Conservation (phyloP, 2,329 filamentous ascomycete species). For the Talaromyces sp. region DNA sequence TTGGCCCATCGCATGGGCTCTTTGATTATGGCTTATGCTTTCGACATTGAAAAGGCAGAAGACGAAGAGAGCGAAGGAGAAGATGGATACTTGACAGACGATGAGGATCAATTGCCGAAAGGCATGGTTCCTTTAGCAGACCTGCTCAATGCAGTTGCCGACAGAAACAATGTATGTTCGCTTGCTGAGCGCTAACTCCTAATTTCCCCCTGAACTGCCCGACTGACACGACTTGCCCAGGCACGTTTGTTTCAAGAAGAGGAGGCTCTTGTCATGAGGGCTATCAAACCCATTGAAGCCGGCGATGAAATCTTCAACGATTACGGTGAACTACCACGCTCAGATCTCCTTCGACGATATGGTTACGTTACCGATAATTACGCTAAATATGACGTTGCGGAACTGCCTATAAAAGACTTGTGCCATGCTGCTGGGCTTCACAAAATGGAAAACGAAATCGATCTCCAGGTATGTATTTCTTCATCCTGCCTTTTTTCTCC, state of each 20-base stretch:
- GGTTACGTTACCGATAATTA: slow-evolving; percentile 83
- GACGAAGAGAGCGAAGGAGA: slow-evolving; percentile 58
- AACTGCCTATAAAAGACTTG: slow-evolving; percentile 51
- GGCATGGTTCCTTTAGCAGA: slow-evolving; percentile 92
- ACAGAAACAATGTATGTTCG: slow-evolving; percentile 68
- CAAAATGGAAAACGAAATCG: slow-evolving; percentile 18
- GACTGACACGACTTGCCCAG: slow-evolving; percentile 28
- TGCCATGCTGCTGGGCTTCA: slow-evolving; percentile 34
- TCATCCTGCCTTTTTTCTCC: no score
- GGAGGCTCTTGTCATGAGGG: slow-evolving; percentile 65
- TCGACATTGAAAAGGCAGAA: slow-evolving; percentile 67
- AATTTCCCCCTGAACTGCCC: background rate
- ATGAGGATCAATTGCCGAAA: slow-evolving; percentile 66
- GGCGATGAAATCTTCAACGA: slow-evolving; percentile 84
- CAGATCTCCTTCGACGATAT: slow-evolving; percentile 78
- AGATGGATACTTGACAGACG: slow-evolving; percentile 56
- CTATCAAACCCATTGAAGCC: slow-evolving; percentile 64
- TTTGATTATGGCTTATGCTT: slow-evolving; percentile 89
- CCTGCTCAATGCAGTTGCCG: slow-evolving; percentile 82
- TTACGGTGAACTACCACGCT: slow-evolving; percentile 79
- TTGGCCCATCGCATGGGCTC: slow-evolving; percentile 79
- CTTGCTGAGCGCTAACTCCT: background rate
- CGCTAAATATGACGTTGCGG: slow-evolving; percentile 75
- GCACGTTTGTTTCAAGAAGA: slow-evolving; percentile 62
- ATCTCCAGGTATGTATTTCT: slow-evolving; percentile 11